phyloP scores from a whole-genome alignment of 768 basidiomycete species.

The Crucibulum laeve region DNA sequence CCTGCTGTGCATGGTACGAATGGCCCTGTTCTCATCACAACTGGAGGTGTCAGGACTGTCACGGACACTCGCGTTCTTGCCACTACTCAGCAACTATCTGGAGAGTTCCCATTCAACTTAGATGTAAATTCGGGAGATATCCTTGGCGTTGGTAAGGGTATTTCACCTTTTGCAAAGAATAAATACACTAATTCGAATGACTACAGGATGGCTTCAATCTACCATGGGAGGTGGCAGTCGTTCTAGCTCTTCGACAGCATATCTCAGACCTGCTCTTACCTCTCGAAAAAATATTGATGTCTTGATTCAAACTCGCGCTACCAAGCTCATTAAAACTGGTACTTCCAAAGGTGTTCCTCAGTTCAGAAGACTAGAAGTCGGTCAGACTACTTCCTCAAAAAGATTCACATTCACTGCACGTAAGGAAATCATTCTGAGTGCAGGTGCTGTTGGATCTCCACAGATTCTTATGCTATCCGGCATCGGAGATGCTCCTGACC shows the following conservation, averaged over 20 bases:
- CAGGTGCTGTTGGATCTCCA: slow-evolving; percentile 9
- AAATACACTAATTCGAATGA: neutral
- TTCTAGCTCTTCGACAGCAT: neutral
- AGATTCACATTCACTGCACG: neutral
- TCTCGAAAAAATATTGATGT: neutral
- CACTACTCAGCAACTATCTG: neutral
- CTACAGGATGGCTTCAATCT: neutral
- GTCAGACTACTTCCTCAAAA: neutral
- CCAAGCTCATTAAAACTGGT: neutral
- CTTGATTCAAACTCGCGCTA: neutral
- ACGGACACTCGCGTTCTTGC: neutral
- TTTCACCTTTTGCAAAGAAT: neutral
- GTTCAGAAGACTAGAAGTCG: neutral
- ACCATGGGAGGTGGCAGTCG: neutral
- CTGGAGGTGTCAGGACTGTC: neutral
- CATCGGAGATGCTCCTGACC: slow-evolving; percentile 10
- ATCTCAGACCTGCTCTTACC: neutral
- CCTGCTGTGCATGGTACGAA: neutral
- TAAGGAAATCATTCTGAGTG: slow-evolving; percentile 4
- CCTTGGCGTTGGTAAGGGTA: neutral
- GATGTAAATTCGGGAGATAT: neutral
- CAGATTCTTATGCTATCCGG: slow-evolving; percentile 12
- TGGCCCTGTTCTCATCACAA: neutral
- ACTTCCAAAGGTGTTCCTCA: too few relatives aligned
- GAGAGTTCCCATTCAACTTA: neutral